Conservation (phyloP, 1,284 basidiomycete genomes). For the Cryptococcus sp. region DNA sequence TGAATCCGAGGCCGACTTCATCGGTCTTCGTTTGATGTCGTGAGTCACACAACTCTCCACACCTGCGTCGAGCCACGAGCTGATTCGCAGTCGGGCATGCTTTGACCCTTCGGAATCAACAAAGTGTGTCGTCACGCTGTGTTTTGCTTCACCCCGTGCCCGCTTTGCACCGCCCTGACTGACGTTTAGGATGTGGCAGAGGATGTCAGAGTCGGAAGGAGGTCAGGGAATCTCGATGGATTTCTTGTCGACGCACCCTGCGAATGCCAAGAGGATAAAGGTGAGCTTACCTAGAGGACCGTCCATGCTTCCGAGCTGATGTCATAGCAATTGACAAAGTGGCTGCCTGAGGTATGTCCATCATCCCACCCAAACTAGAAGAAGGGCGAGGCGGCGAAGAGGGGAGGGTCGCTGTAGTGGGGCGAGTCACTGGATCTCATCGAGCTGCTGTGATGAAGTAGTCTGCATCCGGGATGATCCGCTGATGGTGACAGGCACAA, state of each 20-base stretch:
- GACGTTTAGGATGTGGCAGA: constrained; percentile 58
- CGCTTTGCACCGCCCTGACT: background rate
- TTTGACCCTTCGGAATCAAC: constrained; percentile 54
- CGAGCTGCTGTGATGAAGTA: background rate
- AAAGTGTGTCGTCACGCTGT: constrained; percentile 50
- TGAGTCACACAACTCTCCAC: constrained; percentile 22
- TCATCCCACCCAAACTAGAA: too few relatives aligned
- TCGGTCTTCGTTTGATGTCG: constrained; percentile 66
- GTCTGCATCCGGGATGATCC: background rate
- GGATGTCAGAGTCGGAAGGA: constrained; percentile 56
- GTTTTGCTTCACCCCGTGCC: background rate
- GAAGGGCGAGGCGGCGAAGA: too few relatives aligned
- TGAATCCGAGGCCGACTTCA: constrained; percentile 76
- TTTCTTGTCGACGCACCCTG: constrained; percentile 63
- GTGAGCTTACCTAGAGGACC: constrained; percentile 49
- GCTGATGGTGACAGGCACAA: constrained; percentile 23
- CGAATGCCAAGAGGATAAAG: constrained; percentile 62
- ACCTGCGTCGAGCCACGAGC: background rate
- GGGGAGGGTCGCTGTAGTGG: too few relatives aligned
- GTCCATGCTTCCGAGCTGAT: too few relatives aligned
- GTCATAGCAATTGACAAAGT: constrained; percentile 27
- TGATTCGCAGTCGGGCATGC: constrained; percentile 26
- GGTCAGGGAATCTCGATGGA: constrained; percentile 31
- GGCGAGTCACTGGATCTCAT: background rate
- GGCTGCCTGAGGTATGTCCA: constrained; percentile 37